Evolutionary conservation across 352 stramenopile genomes (phyloP).

Genomic region (Phytophthora citrophthora): DNA sequence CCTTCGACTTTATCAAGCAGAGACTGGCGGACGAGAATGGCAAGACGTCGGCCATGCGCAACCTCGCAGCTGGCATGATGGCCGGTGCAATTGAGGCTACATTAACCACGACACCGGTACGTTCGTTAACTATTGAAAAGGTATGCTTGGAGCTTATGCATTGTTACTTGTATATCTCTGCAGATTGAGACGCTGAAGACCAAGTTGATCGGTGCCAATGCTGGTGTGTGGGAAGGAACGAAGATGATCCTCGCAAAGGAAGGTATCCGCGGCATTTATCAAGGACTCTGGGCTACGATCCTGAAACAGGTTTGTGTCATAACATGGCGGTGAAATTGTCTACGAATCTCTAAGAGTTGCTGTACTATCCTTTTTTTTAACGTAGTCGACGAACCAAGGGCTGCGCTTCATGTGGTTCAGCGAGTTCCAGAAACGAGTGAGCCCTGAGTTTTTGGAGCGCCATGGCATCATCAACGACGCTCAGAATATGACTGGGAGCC

Average conservation of each 20-base stretch:
- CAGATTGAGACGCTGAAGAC: conserved; percentile 97
- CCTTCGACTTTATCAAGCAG: conserved; percentile 92
- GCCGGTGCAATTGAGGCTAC: conserved; percentile 92
- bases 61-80: conserved; percentile 93
- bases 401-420: conserved; percentile 98
- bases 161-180: conserved; percentile 1
- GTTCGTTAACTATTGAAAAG: conserved; percentile 10
- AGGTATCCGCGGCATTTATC: conserved; percentile 92
- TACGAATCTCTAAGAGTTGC: background rate
- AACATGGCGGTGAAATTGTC: background rate
- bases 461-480: conserved; percentile 66
- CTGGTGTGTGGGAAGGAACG: conserved; percentile 90
- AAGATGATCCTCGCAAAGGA: conserved; percentile 93
- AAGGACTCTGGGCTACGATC: conserved; percentile 93
- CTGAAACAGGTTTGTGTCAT: conserved; percentile 89
- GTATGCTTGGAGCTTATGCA: background rate
- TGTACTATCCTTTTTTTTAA: conserved; percentile 3
- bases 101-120: conserved; percentile 93
- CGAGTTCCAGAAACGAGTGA: conserved; percentile 91
- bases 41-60: conserved; percentile 89
- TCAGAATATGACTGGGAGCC: conserved; percentile 70
- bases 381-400: conserved; percentile 93
- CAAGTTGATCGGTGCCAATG: conserved; percentile 97
- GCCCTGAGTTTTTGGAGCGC: conserved; percentile 57
- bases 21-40: conserved; percentile 89